Conservation (phyloP, 2,329 filamentous ascomycete genomes). For the Ampelomyces quisqualis region DNA sequence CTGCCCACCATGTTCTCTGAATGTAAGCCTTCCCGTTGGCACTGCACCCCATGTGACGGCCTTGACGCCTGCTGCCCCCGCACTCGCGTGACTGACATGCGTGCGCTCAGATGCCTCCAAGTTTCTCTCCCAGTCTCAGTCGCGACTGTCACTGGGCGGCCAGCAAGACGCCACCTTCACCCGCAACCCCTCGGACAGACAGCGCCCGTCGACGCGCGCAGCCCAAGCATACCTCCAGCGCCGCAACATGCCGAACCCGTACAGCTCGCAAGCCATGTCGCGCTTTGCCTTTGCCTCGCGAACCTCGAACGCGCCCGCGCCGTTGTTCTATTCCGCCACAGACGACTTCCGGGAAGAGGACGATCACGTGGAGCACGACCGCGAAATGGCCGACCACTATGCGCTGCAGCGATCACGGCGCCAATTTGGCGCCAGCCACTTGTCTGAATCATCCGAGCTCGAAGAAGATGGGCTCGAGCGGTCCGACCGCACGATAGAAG, state of each 20-base stretch:
- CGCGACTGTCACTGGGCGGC: constrained; percentile 74
- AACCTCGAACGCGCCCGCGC: constrained; percentile 74
- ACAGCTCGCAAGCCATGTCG: constrained; percentile 67
- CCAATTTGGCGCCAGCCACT: constrained; percentile 78
- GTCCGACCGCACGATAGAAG: constrained; percentile 55
- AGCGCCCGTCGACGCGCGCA: constrained; percentile 50
- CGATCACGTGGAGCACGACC: constrained; percentile 84
- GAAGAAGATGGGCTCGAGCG: constrained; percentile 63
- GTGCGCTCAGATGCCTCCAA: constrained; percentile 78
- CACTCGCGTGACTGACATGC: constrained; percentile 49
- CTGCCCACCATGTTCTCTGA: constrained; percentile 72
- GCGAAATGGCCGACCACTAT: constrained; percentile 91
- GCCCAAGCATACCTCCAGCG: constrained; percentile 55
- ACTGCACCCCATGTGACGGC: constrained; percentile 40
- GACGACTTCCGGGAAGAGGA: constrained; percentile 92
- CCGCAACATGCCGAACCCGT: constrained; percentile 66
- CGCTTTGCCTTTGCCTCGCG: constrained; percentile 79
- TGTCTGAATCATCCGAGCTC: constrained; percentile 82
- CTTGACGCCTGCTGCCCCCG: constrained; percentile 21
- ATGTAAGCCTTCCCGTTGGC: constrained; percentile 62
- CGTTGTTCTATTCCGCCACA: constrained; percentile 88
- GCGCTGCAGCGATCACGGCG: constrained; percentile 86
- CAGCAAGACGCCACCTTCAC: constrained; percentile 51
- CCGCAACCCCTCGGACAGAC: constrained; percentile 51
- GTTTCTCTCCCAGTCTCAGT: constrained; percentile 97